Conservation (phyloP, 1,284 basidiomycete genomes). For the Ceratobasidium papillatum region DNA sequence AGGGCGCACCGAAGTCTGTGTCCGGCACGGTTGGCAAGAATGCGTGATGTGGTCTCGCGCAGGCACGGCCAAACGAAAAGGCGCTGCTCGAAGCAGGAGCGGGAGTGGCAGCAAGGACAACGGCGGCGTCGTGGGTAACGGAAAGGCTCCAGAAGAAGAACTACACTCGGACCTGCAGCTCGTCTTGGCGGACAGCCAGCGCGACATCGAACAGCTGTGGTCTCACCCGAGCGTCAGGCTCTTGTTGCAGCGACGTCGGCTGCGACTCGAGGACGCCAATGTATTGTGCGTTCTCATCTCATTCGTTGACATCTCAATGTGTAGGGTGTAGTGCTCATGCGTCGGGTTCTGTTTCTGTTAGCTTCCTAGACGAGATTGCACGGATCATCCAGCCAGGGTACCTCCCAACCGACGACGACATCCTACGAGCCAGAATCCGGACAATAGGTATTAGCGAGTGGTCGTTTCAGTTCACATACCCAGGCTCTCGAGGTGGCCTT, state of each 20-base stretch:
- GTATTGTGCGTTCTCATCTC: constrained; percentile 65
- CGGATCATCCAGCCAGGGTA: constrained; percentile 74
- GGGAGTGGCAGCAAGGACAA: constrained; percentile 50
- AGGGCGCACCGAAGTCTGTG: constrained; percentile 65
- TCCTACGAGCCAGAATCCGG: constrained; percentile 77
- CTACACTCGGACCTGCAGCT: constrained; percentile 29
- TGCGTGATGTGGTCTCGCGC: neutral
- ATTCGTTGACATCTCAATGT: constrained; percentile 9
- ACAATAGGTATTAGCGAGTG: constrained; percentile 81
- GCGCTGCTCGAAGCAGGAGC: constrained; percentile 53
- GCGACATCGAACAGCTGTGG: constrained; percentile 71
- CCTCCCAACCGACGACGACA: constrained; percentile 63
- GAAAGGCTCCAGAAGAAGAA: constrained; percentile 24
- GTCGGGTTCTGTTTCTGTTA: constrained; percentile 49
- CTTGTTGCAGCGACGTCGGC: constrained; percentile 63
- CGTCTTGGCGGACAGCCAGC: constrained; percentile 50
- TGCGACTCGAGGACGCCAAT: constrained; percentile 77
- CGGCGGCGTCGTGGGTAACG: neutral
- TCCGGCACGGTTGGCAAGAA: constrained; percentile 51
- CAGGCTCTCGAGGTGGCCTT: neutral
- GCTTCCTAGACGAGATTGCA: constrained; percentile 71
- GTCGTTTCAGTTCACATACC: constrained; percentile 55
- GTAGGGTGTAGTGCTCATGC: constrained; percentile 23
- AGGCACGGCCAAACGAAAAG: constrained; percentile 46
- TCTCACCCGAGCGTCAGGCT: constrained; percentile 67